These are phyloP conservation scores for Carex pumila DNA, from an alignment of 176 grass and related monocot genomes.

Conservation along the genomic window DNA sequence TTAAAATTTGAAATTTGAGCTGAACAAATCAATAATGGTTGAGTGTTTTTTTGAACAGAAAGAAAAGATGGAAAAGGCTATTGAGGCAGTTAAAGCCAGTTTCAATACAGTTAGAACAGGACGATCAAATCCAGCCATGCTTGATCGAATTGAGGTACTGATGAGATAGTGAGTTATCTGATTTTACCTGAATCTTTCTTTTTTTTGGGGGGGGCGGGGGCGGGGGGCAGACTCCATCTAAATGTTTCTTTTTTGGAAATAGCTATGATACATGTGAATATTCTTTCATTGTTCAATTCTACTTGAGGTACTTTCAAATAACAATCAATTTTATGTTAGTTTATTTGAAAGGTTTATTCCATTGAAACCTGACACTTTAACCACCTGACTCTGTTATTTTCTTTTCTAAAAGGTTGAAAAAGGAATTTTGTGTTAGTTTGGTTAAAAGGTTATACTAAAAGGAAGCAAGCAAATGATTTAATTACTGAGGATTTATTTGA, in stretches of 20 bases:
- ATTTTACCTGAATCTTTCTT: not conserved
- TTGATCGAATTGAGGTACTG: slow-evolving; percentile 82
- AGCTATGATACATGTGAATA: not conserved
- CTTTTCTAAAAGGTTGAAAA: not conserved
- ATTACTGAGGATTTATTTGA: not conserved
- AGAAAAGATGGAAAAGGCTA: slow-evolving; percentile 90
- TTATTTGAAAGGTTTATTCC: not conserved
- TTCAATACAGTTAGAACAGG: slow-evolving; percentile 97
- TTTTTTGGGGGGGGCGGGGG: too few species aligned
- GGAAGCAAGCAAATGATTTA: not conserved
- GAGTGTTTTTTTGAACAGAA: slow-evolving; percentile 34
- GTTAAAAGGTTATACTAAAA: not conserved
- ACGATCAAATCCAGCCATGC: slow-evolving; percentile 85
- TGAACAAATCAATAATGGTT: not conserved
- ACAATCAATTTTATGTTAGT: not conserved
- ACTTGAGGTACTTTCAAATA: not conserved
- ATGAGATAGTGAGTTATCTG: not conserved
- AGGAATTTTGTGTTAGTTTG: too few species aligned
- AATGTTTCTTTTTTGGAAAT: not conserved
- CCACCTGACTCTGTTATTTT: not conserved
- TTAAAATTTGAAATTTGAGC: not conserved
- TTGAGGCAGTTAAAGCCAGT: slow-evolving; percentile 61
- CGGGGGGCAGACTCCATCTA: too few species aligned
- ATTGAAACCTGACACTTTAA: not conserved
- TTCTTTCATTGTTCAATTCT: not conserved